These are phyloP conservation scores for Calamus simplicifolius DNA, from an alignment of 176 grass and related monocot species.

Conservation along the genomic window DNA sequence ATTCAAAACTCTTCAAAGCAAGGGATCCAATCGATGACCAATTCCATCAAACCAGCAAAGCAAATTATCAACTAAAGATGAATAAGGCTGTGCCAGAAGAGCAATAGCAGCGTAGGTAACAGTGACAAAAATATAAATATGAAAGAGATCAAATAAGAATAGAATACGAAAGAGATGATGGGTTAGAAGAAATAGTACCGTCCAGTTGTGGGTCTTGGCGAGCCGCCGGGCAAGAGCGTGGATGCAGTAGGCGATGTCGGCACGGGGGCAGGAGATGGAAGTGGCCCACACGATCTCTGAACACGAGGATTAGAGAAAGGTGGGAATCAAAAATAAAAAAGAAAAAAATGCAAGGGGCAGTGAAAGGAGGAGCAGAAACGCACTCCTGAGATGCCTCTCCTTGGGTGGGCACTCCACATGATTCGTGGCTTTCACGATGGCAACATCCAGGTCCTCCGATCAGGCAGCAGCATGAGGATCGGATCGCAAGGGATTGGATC, in stretches of 20 bases:
- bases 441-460: slow-evolving; percentile 91
- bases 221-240: slow-evolving; percentile 74
- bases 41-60: too few relatives aligned
- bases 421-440: slow-evolving; percentile 92
- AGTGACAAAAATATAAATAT: too few relatives aligned
- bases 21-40: too few relatives aligned
- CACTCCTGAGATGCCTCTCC: slow-evolving; percentile 85
- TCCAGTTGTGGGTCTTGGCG: slow-evolving; percentile 85
- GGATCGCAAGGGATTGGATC: too few relatives aligned
- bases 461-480: too few relatives aligned
- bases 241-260: slow-evolving; percentile 83
- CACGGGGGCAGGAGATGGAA: slow-evolving; percentile 48
- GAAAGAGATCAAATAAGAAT: neutral
- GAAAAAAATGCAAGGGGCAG: neutral
- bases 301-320: too few relatives aligned
- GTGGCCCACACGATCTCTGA: slow-evolving; percentile 71
- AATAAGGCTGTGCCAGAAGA: too few relatives aligned
- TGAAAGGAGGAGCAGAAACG: slow-evolving; percentile 15
- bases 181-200: slow-evolving; percentile 27
- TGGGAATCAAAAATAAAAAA: too few relatives aligned
- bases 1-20: too few relatives aligned
- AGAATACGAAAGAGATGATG: slow-evolving; percentile 2
- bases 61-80: too few relatives aligned
- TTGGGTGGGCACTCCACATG: slow-evolving; percentile 86
- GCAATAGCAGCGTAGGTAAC: too few relatives aligned